A percentile compares a stretch with the other conserved stretches of the same genome.
These are phyloP conservation scores for Colletotrichum musae DNA, from an alignment of 2,329 filamentous ascomycete species.

Conservation along the genomic window DNA sequence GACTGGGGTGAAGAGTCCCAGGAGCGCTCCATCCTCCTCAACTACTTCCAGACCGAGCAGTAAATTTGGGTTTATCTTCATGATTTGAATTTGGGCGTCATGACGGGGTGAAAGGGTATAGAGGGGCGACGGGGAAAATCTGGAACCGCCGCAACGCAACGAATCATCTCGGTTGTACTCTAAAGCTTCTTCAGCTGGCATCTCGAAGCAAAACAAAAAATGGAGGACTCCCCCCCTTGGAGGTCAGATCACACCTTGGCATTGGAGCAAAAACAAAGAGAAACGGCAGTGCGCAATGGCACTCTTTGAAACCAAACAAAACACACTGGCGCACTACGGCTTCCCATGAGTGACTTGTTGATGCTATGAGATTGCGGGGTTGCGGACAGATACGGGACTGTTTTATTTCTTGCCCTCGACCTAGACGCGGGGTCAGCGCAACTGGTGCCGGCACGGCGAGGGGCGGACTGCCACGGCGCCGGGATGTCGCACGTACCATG, in stretches of 20 bases:
- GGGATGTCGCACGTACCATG: slow-evolving; percentile 68
- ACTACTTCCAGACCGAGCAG: slow-evolving; percentile 99
- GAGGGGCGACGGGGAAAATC: slow-evolving; percentile 36
- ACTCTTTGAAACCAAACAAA: slow-evolving; percentile 33
- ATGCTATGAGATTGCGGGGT: not conserved
- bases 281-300: slow-evolving; percentile 37
- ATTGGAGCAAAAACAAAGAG: slow-evolving; percentile 46
- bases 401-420: slow-evolving; percentile 59
- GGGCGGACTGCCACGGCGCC: too few relatives aligned
- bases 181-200: slow-evolving; percentile 62
- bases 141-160: slow-evolving; percentile 43
- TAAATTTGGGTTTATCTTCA: slow-evolving; percentile 58
- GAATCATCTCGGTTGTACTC: slow-evolving; percentile 58
- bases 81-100: slow-evolving; percentile 50
- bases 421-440: slow-evolving; percentile 43
- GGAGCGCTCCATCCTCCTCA: slow-evolving; percentile 98
- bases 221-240: slow-evolving; percentile 53
- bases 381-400: not conserved
- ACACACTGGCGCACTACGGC: slow-evolving; percentile 16
- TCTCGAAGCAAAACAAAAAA: slow-evolving; percentile 48
- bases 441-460: too few relatives aligned
- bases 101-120: slow-evolving; percentile 41
- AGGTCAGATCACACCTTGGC: slow-evolving; percentile 51
- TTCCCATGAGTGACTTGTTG: slow-evolving; percentile 30
- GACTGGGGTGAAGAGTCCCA: slow-evolving; percentile 99